Conservation (phyloP, 2,329 filamentous ascomycete genomes). For the Ceratocystiopsis sp. region DNA sequence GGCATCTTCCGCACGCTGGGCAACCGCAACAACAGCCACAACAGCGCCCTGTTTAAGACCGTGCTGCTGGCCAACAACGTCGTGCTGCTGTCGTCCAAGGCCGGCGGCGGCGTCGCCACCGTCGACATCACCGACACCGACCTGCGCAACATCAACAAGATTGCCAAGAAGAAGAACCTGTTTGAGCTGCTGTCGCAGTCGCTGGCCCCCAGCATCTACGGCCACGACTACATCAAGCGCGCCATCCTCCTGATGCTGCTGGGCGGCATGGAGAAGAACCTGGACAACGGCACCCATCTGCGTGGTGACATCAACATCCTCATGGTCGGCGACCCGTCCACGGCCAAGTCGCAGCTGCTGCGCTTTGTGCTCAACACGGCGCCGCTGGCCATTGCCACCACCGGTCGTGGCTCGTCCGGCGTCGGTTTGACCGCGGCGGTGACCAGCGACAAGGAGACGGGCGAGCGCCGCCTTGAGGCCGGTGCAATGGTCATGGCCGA, state of each 20-base stretch:
- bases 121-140: slow-evolving; percentile 90
- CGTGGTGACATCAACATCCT: slow-evolving; percentile 98
- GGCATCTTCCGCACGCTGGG: slow-evolving; percentile 88
- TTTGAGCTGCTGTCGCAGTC: slow-evolving; percentile 90
- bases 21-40: slow-evolving; percentile 75
- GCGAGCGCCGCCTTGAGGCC: slow-evolving; percentile 82
- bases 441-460: slow-evolving; percentile 92
- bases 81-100: slow-evolving; percentile 87
- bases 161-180: slow-evolving; percentile 84
- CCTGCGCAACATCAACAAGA: slow-evolving; percentile 96
- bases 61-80: slow-evolving; percentile 88
- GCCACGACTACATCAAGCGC: slow-evolving; percentile 95
- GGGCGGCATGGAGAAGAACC: slow-evolving; percentile 93
- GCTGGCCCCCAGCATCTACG: slow-evolving; percentile 88
- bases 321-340: slow-evolving; percentile 97
- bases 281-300: slow-evolving; percentile 94
- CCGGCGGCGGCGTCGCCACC: slow-evolving; percentile 81
- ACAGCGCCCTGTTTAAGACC: slow-evolving; percentile 88
- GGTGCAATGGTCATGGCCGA: slow-evolving; percentile 98
- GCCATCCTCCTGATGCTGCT: slow-evolving; percentile 90
- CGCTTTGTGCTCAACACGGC: slow-evolving; percentile 96
- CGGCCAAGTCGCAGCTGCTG: slow-evolving; percentile 93
- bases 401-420: slow-evolving; percentile 87
- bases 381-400: slow-evolving; percentile 89
- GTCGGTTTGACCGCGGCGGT: slow-evolving; percentile 96